Evolutionary conservation across 768 basidiomycete genomes (phyloP).

Genomic region (Mycena belliarum): DNA sequence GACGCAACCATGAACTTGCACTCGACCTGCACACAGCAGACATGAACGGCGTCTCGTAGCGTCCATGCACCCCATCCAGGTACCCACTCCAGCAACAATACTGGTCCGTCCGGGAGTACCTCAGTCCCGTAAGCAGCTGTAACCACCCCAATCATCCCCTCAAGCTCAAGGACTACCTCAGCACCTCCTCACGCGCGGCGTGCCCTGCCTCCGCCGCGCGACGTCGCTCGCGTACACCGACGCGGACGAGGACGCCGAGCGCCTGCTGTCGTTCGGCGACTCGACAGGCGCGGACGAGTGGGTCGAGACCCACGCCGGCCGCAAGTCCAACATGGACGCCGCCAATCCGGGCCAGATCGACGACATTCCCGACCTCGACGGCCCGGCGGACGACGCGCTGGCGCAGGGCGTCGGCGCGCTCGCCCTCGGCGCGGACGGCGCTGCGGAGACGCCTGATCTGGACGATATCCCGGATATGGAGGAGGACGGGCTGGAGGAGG

Average conservation of each 20-base stretch:
- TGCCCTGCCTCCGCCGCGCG: conserved; percentile 94
- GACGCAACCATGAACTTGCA: too few relatives aligned
- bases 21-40: too few relatives aligned
- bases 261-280: conserved; percentile 76
- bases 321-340: conserved; percentile 53
- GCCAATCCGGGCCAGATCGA: conserved; percentile 69
- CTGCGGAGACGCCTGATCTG: conserved; percentile 72
- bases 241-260: conserved; percentile 95
- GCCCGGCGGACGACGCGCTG: conserved; percentile 34
- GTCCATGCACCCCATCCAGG: conserved; percentile 28
- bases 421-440: conserved; percentile 41
- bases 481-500: conserved; percentile 84
- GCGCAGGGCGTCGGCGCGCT: conserved; percentile 46
- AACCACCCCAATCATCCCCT: conserved; percentile 21
- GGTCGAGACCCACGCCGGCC: conserved; percentile 96
- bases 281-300: conserved; percentile 81
- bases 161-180: conserved; percentile 91
- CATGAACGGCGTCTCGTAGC: too few relatives aligned
- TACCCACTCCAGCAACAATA: conserved; percentile 70
- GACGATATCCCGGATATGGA: conserved; percentile 99
- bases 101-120: conserved; percentile 92
- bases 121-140: conserved; percentile 69
- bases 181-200: conserved; percentile 92
- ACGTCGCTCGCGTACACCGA: conserved; percentile 92
- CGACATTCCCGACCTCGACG: conserved; percentile 88